Evolutionary conservation across 192 early-diverging fungal species (phyloP).

Genomic region (Linnemannia exigua): DNA sequence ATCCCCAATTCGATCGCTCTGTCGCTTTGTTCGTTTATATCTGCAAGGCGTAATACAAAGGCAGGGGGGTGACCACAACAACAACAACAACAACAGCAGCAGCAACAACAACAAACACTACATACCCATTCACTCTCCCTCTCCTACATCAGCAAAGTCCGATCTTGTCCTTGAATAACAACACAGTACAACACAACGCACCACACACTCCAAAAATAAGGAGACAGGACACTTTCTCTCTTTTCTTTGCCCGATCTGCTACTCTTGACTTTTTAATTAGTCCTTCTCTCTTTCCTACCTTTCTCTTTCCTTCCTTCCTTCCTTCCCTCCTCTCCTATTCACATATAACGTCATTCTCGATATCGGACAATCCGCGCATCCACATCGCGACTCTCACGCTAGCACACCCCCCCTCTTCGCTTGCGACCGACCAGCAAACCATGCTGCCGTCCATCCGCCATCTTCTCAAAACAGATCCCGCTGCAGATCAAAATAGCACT

Average conservation of each 20-base stretch:
- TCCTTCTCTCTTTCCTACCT: background rate
- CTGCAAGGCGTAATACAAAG: conserved; percentile 13
- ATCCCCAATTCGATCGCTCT: background rate
- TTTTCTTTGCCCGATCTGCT: background rate
- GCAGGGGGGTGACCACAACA: conserved; percentile 10
- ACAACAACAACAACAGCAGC: no score
- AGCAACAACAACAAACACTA: no score
- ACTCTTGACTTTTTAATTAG: background rate
- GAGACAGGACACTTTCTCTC: background rate
- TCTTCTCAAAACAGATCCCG: conserved; percentile 31
- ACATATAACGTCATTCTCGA: background rate
- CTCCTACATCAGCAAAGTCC: background rate
- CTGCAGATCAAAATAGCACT: background rate
- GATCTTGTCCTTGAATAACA: background rate
- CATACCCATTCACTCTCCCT: no score
- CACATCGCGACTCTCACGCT: background rate
- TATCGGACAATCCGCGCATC: background rate
- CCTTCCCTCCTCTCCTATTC: background rate
- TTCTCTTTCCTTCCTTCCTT: background rate
- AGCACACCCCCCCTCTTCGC: background rate
- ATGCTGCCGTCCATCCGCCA: conserved; percentile 54
- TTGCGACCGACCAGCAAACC: conserved; percentile 9
- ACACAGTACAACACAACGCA: background rate
- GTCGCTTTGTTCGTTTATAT: conserved; percentile 1
- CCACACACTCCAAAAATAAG: background rate